Conservation (phyloP, 768 basidiomycete genomes). For the Amanita pseudoporphyria region DNA sequence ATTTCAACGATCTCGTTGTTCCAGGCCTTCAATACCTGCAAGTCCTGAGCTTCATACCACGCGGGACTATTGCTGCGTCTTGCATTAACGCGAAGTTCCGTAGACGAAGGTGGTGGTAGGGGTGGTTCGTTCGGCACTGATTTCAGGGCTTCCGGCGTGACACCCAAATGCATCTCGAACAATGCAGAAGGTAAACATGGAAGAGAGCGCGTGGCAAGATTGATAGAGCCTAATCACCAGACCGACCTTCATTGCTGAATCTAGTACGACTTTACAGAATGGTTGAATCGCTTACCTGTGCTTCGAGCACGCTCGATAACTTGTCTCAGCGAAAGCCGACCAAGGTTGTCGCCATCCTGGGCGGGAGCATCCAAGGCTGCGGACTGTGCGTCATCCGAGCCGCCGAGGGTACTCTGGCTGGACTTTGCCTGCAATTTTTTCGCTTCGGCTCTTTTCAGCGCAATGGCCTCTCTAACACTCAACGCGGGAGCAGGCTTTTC, state of each 20-base stretch:
- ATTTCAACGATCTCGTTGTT: conserved; percentile 74
- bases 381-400: conserved; percentile 39
- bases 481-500: conserved; percentile 22
- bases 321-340: conserved; percentile 60
- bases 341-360: conserved; percentile 38
- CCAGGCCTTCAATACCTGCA: conserved; percentile 67
- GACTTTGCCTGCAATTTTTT: conserved; percentile 43
- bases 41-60: conserved; percentile 79
- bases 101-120: conserved; percentile 22
- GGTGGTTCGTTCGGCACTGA: conserved; percentile 55
- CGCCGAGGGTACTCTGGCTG: conserved; percentile 23
- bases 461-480: conserved; percentile 72
- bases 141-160: conserved; percentile 62
- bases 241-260: conserved; percentile 36
- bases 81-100: conserved; percentile 22
- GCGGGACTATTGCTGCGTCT: conserved; percentile 40
- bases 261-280: conserved; percentile 22
- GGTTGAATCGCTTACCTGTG: conserved; percentile 46
- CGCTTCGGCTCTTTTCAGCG: conserved; percentile 67
- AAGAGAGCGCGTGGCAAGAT: conserved; percentile 64
- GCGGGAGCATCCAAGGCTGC: conserved; percentile 22
- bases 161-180: conserved; percentile 71
- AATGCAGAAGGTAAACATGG: conserved; percentile 67
- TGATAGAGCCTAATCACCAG: conserved; percentile 51
- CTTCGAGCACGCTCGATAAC: conserved; percentile 70